Evolutionary conservation across 352 stramenopile species (phyloP).

Genomic region (Phytophthora lateralis): DNA sequence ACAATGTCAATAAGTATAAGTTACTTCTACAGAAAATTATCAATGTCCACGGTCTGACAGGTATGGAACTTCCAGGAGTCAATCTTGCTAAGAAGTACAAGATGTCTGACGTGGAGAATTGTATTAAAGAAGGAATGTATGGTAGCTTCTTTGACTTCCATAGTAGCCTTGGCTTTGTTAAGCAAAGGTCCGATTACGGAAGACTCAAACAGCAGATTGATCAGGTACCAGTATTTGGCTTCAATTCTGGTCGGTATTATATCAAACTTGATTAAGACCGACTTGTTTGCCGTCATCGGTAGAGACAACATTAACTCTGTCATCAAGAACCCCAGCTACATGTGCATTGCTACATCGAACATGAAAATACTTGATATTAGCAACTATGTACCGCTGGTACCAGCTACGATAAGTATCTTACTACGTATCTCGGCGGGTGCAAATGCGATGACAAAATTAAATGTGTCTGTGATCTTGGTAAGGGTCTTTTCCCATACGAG

Average conservation of each 20-base stretch:
- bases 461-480: slow-evolving; percentile 30
- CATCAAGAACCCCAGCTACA: slow-evolving; percentile 26
- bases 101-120: neutral
- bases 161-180: too few species aligned
- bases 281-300: slow-evolving; percentile 28
- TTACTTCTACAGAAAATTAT: neutral
- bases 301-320: slow-evolving; percentile 16
- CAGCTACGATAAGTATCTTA: slow-evolving; percentile 37
- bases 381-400: slow-evolving; percentile 43
- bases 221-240: neutral
- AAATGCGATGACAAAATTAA: slow-evolving; percentile 36
- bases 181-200: too few species aligned
- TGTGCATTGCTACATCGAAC: slow-evolving; percentile 27
- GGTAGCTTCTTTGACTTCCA: slow-evolving; percentile 2
- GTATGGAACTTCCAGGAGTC: neutral
- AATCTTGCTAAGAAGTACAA: neutral
- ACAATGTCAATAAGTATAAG: slow-evolving; percentile 7
- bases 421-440: slow-evolving; percentile 36
- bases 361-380: slow-evolving; percentile 43
- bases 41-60: slow-evolving; percentile 4
- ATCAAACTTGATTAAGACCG: slow-evolving; percentile 31
- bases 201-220: too few species aligned
- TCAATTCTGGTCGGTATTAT: too few species aligned
- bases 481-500: slow-evolving; percentile 39
- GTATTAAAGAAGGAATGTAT: slow-evolving; percentile 4